Conservation (phyloP, 305 asterid species). For the Fraxinus xanthoxyloides region DNA sequence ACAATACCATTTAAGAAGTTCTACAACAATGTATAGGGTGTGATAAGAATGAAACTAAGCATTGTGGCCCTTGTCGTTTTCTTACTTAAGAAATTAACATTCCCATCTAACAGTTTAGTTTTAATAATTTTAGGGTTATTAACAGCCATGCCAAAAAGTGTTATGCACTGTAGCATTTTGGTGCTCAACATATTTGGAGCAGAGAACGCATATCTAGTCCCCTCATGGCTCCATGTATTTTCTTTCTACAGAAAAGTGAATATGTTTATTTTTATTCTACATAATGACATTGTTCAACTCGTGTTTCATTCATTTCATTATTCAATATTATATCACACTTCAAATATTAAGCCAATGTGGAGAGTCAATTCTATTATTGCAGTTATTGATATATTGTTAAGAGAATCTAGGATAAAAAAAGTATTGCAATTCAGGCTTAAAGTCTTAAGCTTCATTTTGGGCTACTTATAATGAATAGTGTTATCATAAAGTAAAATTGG, state of each 20-base stretch:
- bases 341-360: constrained; percentile 14
- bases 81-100: constrained; percentile 1
- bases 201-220: constrained; percentile 9
- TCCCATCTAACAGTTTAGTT: constrained; percentile 9
- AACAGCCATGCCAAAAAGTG: background rate
- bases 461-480: constrained; percentile 1
- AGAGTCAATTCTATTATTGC: constrained; percentile 14
- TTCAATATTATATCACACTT: background rate
- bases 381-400: constrained; percentile 1
- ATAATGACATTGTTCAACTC: constrained; percentile 15
- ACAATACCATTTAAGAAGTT: constrained; percentile 9
- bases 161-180: constrained; percentile 6
- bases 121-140: background rate
- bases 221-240: background rate
- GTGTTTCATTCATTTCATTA: constrained; percentile 11
- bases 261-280: constrained; percentile 12
- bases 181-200: constrained; percentile 9
- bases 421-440: background rate
- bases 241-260: constrained; percentile 6
- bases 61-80: background rate
- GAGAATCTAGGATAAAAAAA: constrained; percentile 11
- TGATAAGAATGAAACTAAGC: background rate
- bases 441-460: background rate
- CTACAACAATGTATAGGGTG: background rate
- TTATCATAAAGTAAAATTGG: constrained; percentile 3